Evolutionary conservation across 805 yeast genomes (phyloP).

Genomic region (Hanseniaspora guilliermondii): DNA sequence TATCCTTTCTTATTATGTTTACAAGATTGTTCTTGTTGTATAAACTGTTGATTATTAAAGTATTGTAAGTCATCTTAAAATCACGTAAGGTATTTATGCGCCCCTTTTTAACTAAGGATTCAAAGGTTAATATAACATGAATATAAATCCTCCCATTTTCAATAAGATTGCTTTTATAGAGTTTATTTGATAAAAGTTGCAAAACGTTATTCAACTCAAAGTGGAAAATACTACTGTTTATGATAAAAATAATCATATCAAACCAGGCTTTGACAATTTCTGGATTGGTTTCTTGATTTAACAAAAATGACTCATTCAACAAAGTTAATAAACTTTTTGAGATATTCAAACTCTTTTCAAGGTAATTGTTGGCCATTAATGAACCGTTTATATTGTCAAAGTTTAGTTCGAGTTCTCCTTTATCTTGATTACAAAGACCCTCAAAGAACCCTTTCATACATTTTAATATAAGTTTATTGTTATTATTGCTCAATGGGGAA

Average conservation of each 20-base stretch:
- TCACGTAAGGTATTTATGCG: neutral
- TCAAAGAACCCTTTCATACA: neutral
- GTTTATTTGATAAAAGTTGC: neutral
- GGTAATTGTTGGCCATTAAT: neutral
- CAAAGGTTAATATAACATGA: neutral
- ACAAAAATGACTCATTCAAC: neutral
- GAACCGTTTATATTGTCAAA: neutral
- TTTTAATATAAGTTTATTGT: neutral
- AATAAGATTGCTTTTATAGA: neutral
- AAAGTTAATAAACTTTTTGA: neutral
- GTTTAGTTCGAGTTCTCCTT: neutral
- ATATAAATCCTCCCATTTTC: neutral
- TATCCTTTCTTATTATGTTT: conserved; percentile 36
- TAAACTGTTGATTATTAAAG: neutral
- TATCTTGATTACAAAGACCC: neutral
- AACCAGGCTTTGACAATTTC: neutral
- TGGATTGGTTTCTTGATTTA: neutral
- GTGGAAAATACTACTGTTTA: neutral
- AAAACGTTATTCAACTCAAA: neutral
- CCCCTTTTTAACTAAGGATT: neutral
- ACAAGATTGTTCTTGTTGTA: conserved; percentile 21
- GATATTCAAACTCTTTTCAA: neutral
- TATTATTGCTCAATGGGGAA: neutral
- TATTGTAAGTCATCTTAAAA: neutral
- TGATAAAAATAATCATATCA: neutral